Conservation (phyloP, 2,329 filamentous ascomycete genomes). For the Plectosphaerella plurivora region DNA sequence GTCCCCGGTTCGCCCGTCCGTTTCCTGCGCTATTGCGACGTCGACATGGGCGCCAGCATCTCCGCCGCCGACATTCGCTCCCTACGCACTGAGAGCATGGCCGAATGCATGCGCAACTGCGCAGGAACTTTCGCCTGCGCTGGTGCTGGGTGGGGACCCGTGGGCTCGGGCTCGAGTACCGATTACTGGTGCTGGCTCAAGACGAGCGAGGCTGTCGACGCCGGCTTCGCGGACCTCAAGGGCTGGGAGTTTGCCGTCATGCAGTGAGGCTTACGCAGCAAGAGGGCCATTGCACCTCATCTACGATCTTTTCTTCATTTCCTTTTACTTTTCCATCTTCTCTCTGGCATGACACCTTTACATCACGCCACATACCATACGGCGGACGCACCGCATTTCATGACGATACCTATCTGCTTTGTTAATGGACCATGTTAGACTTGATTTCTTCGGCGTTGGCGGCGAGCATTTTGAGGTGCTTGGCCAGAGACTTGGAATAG, state of each 20-base stretch:
- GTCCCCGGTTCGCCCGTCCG: conserved; percentile 32
- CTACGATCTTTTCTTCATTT: background rate
- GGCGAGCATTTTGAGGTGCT: no score
- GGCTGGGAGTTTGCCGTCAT: conserved; percentile 41
- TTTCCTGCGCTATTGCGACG: conserved; percentile 39
- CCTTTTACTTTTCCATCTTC: background rate
- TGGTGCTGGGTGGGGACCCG: conserved; percentile 39
- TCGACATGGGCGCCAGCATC: conserved; percentile 35
- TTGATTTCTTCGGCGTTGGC: no score
- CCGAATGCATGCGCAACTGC: conserved; percentile 40
- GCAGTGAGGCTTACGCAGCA: conserved; percentile 5
- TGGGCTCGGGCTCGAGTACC: conserved; percentile 31
- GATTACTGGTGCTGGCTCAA: conserved; percentile 41
- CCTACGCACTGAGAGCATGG: conserved; percentile 31
- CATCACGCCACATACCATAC: background rate
- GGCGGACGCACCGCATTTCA: background rate
- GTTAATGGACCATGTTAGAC: background rate
- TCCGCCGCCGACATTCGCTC: conserved; percentile 28
- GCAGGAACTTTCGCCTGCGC: conserved; percentile 32
- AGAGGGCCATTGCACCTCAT: background rate
- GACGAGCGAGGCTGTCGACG: conserved; percentile 8
- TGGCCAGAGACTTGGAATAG: no score
- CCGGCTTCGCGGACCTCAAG: conserved; percentile 21
- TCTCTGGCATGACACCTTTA: background rate
- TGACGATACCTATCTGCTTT: background rate